Evolutionary conservation across 2,329 filamentous ascomycete genomes (phyloP), one percentile per base, ranked within the genome.

Genomic region (Hypocreales sp.): DNA sequence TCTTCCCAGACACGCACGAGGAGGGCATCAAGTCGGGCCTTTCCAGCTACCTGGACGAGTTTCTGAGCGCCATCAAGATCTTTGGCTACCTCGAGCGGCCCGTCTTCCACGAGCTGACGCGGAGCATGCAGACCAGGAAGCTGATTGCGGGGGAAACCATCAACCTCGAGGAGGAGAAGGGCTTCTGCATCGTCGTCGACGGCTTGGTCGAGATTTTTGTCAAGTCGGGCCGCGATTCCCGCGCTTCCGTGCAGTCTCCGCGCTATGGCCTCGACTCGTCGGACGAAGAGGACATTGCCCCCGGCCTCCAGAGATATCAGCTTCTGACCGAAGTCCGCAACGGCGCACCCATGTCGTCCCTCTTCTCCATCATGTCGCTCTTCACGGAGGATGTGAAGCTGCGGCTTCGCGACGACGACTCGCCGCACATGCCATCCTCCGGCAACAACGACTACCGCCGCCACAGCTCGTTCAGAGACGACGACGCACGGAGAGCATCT

Each of bases 51-150:
- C 64, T 98, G 15, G 90, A 98, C 53, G 92, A 98, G 50, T 98
- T 98, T 42, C 61, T 98, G 14, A 95, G 86, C 47, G 90, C 92
- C 17, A 98, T 98, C 59, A 98, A 95, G 53, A 90, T 98, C 31
- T 98, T 98, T 55, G 90, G 90, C 7, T 98, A 95, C 46, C 61
- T 98, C 23, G 90, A 98, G 50, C 73, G 90, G 15, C 84, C 90
- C 1, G 90, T 98, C 22, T 98, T 98, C 45, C 92, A 98, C 46
- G 90, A 98, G 54, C 68, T 98, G 41, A 98, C 90, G 0, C 67
- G 90, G 33, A 94, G 86, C 32, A 98, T 98, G 90, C 90, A 98
- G 58, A 98, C 92, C 13, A 68, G 83, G 41, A 94, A 94, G 53
- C 64, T 98, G 26, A 92, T 95, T 43, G 87, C 90, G 5, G 90